Evolutionary conservation across 164 flowering plant genomes (phyloP).

Genomic region (Echeveria elegans): DNA sequence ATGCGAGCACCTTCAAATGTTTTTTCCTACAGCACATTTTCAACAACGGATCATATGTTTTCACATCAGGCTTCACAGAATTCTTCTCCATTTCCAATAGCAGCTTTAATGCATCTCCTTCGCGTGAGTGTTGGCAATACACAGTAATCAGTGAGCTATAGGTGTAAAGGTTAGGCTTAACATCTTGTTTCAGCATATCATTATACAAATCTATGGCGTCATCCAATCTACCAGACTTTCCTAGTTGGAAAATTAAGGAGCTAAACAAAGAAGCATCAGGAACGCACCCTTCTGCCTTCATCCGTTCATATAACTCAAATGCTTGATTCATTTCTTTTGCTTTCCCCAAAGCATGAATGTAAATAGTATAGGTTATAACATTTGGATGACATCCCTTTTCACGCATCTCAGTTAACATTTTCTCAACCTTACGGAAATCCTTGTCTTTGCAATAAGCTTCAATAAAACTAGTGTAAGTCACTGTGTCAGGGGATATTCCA

Average conservation of each 20-base stretch:
- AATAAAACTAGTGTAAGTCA: conserved; percentile 48
- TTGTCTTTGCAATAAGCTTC: conserved; percentile 41
- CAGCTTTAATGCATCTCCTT: conserved; percentile 42
- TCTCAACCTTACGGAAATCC: conserved; percentile 47
- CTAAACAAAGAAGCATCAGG: conserved; percentile 51
- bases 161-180: conserved; percentile 29
- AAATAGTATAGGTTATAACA: conserved; percentile 47
- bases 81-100: conserved; percentile 43
- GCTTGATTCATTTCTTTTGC: conserved; percentile 44
- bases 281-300: conserved; percentile 40
- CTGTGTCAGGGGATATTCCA: conserved; percentile 40
- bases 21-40: conserved; percentile 52
- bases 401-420: conserved; percentile 41
- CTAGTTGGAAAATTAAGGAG: conserved; percentile 43
- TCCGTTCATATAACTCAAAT: conserved; percentile 39
- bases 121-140: conserved; percentile 39
- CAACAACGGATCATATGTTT: conserved; percentile 50
- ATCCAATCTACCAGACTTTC: conserved; percentile 40
- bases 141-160: conserved; percentile 46
- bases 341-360: conserved; percentile 54
- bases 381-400: conserved; percentile 41
- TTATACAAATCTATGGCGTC: conserved; percentile 37
- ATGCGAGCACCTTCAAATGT: conserved; percentile 45
- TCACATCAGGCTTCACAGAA: conserved; percentile 42
- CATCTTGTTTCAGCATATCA: conserved; percentile 44